phyloP scores from a whole-genome alignment of 257 asterid species.

The Penstemon barbatus region DNA sequence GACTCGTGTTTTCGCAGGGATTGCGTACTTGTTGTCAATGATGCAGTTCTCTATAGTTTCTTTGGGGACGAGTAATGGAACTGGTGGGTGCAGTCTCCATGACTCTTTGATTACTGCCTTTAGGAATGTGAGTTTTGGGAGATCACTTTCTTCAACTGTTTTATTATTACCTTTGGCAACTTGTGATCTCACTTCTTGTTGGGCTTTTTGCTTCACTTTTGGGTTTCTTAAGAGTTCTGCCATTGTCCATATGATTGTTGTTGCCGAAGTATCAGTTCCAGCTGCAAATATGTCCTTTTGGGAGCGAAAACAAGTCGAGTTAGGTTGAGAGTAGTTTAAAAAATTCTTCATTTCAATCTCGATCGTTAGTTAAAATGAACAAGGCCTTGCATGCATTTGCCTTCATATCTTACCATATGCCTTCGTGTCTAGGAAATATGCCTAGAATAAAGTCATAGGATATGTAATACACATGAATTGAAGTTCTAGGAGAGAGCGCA shows the following conservation, averaged over 20 bases:
- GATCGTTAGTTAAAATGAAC: no score
- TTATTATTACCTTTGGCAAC: conserved; percentile 17
- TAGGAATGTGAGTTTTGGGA: conserved; percentile 36
- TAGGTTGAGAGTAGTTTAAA: neutral
- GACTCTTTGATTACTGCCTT: conserved; percentile 39
- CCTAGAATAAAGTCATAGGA: no score
- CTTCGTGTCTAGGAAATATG: no score
- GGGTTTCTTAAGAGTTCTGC: conserved; percentile 42
- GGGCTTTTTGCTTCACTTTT: conserved; percentile 17
- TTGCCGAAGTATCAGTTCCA: conserved; percentile 42
- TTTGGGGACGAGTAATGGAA: conserved; percentile 36
- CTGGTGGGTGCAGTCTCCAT: conserved; percentile 37
- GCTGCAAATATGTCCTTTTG: conserved; percentile 34
- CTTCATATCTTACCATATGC: no score
- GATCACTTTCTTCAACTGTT: conserved; percentile 28
- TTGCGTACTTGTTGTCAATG: conserved; percentile 28
- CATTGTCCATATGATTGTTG: conserved; percentile 44
- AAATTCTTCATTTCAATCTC: neutral
- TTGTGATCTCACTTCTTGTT: conserved; percentile 28
- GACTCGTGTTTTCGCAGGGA: conserved; percentile 41
- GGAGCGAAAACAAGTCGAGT: neutral
- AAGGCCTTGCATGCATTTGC: no score
- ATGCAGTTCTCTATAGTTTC: conserved; percentile 33
- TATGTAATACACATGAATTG: no score
- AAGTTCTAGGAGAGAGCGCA: no score